Evolutionary conservation across 2,329 filamentous ascomycete species (phyloP).

Genomic region (Sarocladium strictum): DNA sequence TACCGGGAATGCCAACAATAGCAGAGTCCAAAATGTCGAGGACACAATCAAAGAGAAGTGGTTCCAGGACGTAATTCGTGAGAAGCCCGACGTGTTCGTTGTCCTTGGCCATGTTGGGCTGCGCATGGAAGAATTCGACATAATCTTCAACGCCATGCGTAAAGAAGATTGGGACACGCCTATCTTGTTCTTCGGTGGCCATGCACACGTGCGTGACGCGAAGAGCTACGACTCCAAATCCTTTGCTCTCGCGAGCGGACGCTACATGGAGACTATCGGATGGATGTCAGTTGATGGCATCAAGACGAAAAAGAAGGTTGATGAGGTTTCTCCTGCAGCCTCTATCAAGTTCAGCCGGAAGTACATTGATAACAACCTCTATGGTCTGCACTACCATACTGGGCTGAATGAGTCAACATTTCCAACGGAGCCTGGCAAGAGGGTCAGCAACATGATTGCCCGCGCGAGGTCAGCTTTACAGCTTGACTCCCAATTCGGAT

Average conservation of each 20-base stretch:
- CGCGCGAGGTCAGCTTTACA: constrained; percentile 63
- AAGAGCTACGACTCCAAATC: constrained; percentile 71
- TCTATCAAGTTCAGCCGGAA: constrained; percentile 62
- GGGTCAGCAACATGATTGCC: constrained; percentile 65
- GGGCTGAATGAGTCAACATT: constrained; percentile 67
- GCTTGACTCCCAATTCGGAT: constrained; percentile 74
- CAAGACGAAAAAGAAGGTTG: constrained; percentile 23
- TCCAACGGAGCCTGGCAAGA: constrained; percentile 65
- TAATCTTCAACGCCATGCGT: constrained; percentile 74
- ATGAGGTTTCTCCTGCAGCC: constrained; percentile 23
- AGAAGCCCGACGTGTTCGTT: constrained; percentile 81
- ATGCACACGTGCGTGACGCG: constrained; percentile 84
- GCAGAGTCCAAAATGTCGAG: constrained; percentile 71
- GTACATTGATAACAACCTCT: constrained; percentile 93
- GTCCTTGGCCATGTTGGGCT: constrained; percentile 82
- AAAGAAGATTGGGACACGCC: constrained; percentile 71
- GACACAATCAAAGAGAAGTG: constrained; percentile 77
- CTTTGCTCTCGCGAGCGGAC: constrained; percentile 76
- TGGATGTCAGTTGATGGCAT: constrained; percentile 80
- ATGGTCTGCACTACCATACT: constrained; percentile 76
- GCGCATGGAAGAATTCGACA: constrained; percentile 70
- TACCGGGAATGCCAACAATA: constrained; percentile 84
- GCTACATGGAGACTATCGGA: constrained; percentile 92
- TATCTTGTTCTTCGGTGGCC: constrained; percentile 88
- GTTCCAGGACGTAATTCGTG: constrained; percentile 82